phyloP scores from a whole-genome alignment of 177 flowering plant species.

The Vitis hybrid region DNA sequence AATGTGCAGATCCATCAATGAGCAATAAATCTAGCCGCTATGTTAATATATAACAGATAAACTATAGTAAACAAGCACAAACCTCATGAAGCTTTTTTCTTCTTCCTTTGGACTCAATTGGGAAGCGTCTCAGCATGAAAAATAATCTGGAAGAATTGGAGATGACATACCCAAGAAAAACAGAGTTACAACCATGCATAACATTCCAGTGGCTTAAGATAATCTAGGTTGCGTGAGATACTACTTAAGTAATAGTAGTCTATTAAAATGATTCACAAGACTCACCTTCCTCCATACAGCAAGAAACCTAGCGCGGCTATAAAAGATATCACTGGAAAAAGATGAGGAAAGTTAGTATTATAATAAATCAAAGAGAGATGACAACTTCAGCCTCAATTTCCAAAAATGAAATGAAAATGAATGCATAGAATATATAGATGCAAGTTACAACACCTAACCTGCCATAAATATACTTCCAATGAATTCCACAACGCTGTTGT shows the following conservation, averaged over 20 bases:
- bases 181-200: background rate
- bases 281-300: conserved; percentile 94
- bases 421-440: too few species aligned
- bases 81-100: conserved; percentile 96
- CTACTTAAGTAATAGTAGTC: background rate
- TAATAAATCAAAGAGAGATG: background rate
- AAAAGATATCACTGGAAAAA: conserved; percentile 71
- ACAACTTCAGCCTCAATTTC: background rate
- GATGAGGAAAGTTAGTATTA: background rate
- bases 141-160: conserved; percentile 53
- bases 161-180: conserved; percentile 2
- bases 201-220: background rate
- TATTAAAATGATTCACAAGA: conserved; percentile 2
- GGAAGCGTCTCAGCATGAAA: conserved; percentile 87
- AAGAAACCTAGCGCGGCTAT: conserved; percentile 89
- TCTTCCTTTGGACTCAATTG: conserved; percentile 91
- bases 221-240: background rate
- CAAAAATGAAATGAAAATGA: background rate
- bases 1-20: too few species aligned
- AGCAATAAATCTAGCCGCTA: background rate
- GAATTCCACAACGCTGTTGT: conserved; percentile 58
- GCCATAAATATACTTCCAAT: conserved; percentile 85
- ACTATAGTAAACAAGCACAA: conserved; percentile 4
- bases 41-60: background rate
- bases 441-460: conserved; percentile 43